Evolutionary conservation across 2,329 filamentous ascomycete genomes (phyloP), one percentile per base, ranked within the genome.

Genomic region (Alternaria viburni): DNA sequence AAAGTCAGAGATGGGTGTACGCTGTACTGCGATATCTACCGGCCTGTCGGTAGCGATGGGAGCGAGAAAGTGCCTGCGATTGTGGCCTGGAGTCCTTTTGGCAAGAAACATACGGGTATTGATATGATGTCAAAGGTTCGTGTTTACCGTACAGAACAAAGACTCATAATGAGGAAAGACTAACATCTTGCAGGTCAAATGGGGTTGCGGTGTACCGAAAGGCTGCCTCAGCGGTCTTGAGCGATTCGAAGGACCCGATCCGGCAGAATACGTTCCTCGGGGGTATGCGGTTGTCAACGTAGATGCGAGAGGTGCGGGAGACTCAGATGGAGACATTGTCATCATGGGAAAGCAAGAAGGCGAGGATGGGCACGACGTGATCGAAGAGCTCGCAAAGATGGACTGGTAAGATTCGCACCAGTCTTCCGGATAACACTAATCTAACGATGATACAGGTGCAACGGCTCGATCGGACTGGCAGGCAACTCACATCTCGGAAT

Each of bases 401-500:
- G 63, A 72, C 2, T 85, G 83, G 83, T 84, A 81, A n/a, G 25
- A 15, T n/a, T 46, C 10, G 41, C n/a, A 28, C 21, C 1, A 10
- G 11, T 28, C 25, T 5, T 26, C 23, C 28, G 21, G 12, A 30
- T 6, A 21, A 25, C 41, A 23, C 10, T 6, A 8, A 12, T 17
- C n/a, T 59, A 41, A 59, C 17, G 9, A 25, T 19, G 6, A 6
- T 10, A 25, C 36, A 55, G 57, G 50, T 61, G 59, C 60, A 84
- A 81, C 56, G 82, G 82, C 13, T 71, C 64, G 3, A 73, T 83
- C 11, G 81, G 51, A 25, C 45, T 60, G 12, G 59, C 59, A 3
- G 83, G 83, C 0, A 84, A 84, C 57, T 83, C 81, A 1, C 76
- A 78, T 25, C 75, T 84, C 21, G 81, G 80, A 82, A 64, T 54